Conservation (phyloP, 1,284 basidiomycete species). For the Pseudomicrostroma phylloplanum region DNA sequence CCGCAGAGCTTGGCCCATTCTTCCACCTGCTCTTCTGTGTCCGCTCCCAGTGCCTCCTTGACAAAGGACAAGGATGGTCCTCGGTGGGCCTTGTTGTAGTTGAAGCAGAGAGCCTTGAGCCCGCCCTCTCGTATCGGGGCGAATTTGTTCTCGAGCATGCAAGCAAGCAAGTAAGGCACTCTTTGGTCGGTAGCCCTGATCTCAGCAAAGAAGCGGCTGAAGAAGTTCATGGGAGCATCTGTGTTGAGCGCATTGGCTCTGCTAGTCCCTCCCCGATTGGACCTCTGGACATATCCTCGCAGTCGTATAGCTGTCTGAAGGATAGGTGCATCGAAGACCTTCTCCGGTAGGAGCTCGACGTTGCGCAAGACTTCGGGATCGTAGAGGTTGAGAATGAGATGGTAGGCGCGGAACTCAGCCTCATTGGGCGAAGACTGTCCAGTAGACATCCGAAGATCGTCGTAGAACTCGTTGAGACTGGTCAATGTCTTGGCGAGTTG, state of each 20-base stretch:
- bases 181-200: slow-evolving; percentile 38
- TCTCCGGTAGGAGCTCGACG: slow-evolving; percentile 65
- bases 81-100: slow-evolving; percentile 8
- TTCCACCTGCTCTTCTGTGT: slow-evolving; percentile 78
- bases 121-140: slow-evolving; percentile 52
- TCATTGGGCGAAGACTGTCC: slow-evolving; percentile 69
- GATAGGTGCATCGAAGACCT: slow-evolving; percentile 66
- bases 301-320: slow-evolving; percentile 76
- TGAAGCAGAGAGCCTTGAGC: background rate
- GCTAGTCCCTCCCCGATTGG: slow-evolving; percentile 54
- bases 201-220: slow-evolving; percentile 59
- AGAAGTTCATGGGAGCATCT: slow-evolving; percentile 56
- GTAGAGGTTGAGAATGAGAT: slow-evolving; percentile 81
- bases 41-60: slow-evolving; percentile 72
- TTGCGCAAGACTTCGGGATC: slow-evolving; percentile 70
- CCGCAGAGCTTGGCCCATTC: slow-evolving; percentile 1
- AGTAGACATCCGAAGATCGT: slow-evolving; percentile 64
- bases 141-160: slow-evolving; percentile 57
- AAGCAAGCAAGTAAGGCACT: slow-evolving; percentile 55
- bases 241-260: slow-evolving; percentile 55
- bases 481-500: slow-evolving; percentile 58
- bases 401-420: slow-evolving; percentile 91
- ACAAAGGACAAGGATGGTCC: slow-evolving; percentile 54
- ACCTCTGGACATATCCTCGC: slow-evolving; percentile 70
- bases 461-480: slow-evolving; percentile 86